Conservation (phyloP, 1,284 basidiomycete species). For the Takashimella tepidaria region DNA sequence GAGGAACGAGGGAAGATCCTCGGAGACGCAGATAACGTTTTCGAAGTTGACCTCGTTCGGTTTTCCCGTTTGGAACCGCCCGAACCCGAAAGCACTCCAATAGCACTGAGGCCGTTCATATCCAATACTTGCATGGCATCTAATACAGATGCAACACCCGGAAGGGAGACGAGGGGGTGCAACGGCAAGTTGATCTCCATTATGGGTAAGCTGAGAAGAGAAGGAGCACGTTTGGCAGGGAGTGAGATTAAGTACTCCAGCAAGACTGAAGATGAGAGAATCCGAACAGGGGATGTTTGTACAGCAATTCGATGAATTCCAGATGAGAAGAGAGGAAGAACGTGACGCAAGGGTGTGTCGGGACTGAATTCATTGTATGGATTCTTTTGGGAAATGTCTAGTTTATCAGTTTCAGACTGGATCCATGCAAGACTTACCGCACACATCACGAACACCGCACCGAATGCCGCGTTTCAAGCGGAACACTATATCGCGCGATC, state of each 20-base stretch:
- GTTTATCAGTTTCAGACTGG: not conserved
- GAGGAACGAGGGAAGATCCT: not conserved
- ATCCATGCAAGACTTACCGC: slow-evolving; percentile 23
- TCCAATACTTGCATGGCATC: slow-evolving; percentile 42
- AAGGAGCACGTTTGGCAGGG: slow-evolving; percentile 11
- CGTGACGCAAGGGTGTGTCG: slow-evolving; percentile 19
- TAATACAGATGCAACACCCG: slow-evolving; percentile 25
- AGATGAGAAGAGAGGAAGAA: slow-evolving; percentile 32
- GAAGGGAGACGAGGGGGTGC: slow-evolving; percentile 31
- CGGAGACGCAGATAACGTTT: not conserved
- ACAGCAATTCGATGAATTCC: slow-evolving; percentile 35
- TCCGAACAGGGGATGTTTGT: slow-evolving; percentile 8
- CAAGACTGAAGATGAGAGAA: slow-evolving; percentile 24
- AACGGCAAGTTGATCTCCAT: slow-evolving; percentile 22
- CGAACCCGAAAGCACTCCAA: slow-evolving; percentile 27
- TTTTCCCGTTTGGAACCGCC: slow-evolving; percentile 11
- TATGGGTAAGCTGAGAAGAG: slow-evolving; percentile 18
- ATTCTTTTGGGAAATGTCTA: slow-evolving; percentile 40
- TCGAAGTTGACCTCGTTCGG: not conserved
- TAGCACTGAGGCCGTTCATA: slow-evolving; percentile 26
- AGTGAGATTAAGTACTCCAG: slow-evolving; percentile 26
- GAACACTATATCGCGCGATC: slow-evolving; percentile 16
- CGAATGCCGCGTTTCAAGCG: slow-evolving; percentile 17
- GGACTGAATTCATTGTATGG: slow-evolving; percentile 24
- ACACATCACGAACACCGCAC: slow-evolving; percentile 23